Percentiles rank a stretch among this genome's conserved stretches.
phyloP scores from a whole-genome alignment of 2,329 filamentous ascomycete genomes.

The Fusarium ambrosium region DNA sequence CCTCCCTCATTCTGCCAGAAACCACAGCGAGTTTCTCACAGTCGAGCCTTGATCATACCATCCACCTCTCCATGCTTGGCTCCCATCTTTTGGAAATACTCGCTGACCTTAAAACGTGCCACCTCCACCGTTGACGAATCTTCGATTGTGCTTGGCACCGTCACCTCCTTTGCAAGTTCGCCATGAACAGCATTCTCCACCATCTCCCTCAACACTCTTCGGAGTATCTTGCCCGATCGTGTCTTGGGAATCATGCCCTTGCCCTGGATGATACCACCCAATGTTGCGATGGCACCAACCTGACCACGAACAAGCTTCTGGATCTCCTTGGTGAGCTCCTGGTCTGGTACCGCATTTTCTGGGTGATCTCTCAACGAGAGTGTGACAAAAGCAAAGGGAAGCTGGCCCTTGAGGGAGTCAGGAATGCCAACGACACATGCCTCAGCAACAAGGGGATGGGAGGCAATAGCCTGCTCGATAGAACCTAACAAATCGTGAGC shows the following conservation, averaged over 20 bases:
- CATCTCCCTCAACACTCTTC: conserved; percentile 84
- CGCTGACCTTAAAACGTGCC: conserved; percentile 76
- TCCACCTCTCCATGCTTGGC: conserved; percentile 60
- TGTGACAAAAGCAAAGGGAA: conserved; percentile 90
- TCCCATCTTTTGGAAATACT: conserved; percentile 77
- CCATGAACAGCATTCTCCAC: conserved; percentile 84
- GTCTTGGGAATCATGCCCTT: conserved; percentile 93
- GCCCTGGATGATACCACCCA: conserved; percentile 89
- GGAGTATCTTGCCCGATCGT: conserved; percentile 89
- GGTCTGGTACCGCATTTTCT: conserved; percentile 63
- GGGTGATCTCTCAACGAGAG: conserved; percentile 63
- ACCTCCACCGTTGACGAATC: conserved; percentile 81
- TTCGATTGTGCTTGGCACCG: conserved; percentile 87
- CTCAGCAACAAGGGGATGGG: conserved; percentile 83
- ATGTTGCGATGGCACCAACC: conserved; percentile 87
- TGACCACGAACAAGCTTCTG: conserved; percentile 80
- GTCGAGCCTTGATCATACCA: conserved; percentile 65
- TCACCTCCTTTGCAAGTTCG: conserved; percentile 78
- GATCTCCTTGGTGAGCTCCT: conserved; percentile 69
- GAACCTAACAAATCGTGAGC: conserved; percentile 66
- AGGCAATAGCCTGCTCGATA: conserved; percentile 91
- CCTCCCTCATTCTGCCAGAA: not conserved
- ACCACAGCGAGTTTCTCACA: conserved; percentile 51
- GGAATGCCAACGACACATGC: conserved; percentile 89
- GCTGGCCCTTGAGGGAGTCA: conserved; percentile 87